A percentile compares a stretch with the other conserved stretches of the same genome.
Evolutionary conservation across 23 red algal genomes (phyloP).

Genomic region (Cyanidium caldarium): DNA sequence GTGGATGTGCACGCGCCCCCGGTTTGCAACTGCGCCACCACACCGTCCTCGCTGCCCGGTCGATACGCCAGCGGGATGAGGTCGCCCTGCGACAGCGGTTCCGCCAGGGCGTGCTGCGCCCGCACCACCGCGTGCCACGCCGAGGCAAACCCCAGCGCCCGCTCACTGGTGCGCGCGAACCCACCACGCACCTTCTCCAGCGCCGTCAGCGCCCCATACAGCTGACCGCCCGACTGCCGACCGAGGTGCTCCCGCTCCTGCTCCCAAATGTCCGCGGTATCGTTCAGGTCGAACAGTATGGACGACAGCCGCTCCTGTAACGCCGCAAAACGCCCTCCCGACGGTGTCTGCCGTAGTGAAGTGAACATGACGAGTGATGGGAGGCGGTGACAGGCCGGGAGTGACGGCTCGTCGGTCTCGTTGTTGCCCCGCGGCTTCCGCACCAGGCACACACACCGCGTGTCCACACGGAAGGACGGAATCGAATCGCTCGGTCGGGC

Average conservation of each 20-base stretch:
- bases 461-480: too few species aligned
- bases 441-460: too few species aligned
- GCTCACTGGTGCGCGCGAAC: neutral
- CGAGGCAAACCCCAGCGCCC: neutral
- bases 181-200: neutral
- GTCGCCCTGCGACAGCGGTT: neutral
- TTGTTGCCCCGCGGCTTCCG: too few species aligned
- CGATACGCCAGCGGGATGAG: neutral
- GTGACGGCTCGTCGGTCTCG: too few species aligned
- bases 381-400: too few species aligned
- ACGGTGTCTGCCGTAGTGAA: too few species aligned
- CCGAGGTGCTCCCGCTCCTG: neutral
- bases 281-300: neutral
- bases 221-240: neutral
- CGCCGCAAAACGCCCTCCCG: neutral
- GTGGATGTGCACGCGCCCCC: neutral
- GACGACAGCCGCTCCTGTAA: neutral
- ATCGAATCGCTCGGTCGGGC: too few species aligned
- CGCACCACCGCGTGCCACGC: neutral
- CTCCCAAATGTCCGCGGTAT: neutral
- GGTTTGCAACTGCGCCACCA: neutral
- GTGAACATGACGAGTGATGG: too few species aligned
- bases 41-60: neutral
- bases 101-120: neutral
- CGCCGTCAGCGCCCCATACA: neutral